These are phyloP conservation scores for Xerocomellus amylosporus DNA, from an alignment of 768 basidiomycete species.

Conservation along the genomic window DNA sequence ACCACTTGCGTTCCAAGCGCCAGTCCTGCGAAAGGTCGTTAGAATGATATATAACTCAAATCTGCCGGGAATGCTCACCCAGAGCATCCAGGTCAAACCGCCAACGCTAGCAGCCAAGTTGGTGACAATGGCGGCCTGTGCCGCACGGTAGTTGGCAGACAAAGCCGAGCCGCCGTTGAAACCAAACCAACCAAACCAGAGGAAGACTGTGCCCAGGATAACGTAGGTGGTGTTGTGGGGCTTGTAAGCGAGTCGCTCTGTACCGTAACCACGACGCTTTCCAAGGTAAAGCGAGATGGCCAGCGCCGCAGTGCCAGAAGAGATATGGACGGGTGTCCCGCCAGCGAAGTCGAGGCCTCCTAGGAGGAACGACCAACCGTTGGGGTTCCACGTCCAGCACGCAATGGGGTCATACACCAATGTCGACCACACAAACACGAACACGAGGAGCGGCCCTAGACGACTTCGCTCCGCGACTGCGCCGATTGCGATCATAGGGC, in stretches of 20 bases:
- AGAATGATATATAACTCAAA: neutral
- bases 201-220: conserved; percentile 87
- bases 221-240: conserved; percentile 94
- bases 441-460: conserved; percentile 82
- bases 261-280: conserved; percentile 88
- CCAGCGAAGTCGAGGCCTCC: conserved; percentile 93
- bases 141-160: conserved; percentile 82
- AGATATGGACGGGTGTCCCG: conserved; percentile 96
- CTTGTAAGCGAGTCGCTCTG: conserved; percentile 86
- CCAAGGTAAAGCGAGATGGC: conserved; percentile 91
- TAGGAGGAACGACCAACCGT: conserved; percentile 70
- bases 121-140: conserved; percentile 88
- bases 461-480: conserved; percentile 89
- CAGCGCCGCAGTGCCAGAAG: conserved; percentile 87
- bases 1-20: conserved; percentile 91
- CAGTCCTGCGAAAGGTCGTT: conserved; percentile 58
- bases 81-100: conserved; percentile 89
- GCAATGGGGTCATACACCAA: conserved; percentile 93
- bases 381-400: conserved; percentile 93
- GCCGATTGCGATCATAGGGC: conserved; percentile 85
- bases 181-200: conserved; percentile 97
- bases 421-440: conserved; percentile 88
- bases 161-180: conserved; percentile 94
- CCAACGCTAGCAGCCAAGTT: conserved; percentile 90
- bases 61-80: conserved; percentile 44